phyloP scores from a whole-genome alignment of 2,329 filamentous ascomycete genomes.

The Diaporthe sp. region DNA sequence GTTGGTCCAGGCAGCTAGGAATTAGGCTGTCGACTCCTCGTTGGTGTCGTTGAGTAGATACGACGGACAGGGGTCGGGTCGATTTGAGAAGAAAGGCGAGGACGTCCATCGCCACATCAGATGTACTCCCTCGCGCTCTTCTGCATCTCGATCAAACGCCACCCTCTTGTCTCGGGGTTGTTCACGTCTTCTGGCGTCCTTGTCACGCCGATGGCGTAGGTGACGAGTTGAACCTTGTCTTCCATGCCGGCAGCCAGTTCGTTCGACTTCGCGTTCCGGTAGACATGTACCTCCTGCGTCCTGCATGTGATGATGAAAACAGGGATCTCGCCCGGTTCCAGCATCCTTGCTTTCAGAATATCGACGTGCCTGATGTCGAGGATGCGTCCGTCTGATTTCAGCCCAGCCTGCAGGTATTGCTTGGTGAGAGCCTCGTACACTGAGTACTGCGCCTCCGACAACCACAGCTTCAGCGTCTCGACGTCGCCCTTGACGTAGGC shows the following conservation, averaged over 20 bases:
- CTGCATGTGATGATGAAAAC: slow-evolving; percentile 98
- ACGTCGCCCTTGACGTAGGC: slow-evolving; percentile 97
- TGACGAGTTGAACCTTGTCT: slow-evolving; percentile 97
- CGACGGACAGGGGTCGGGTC: background rate
- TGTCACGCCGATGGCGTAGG: slow-evolving; percentile 97
- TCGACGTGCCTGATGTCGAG: slow-evolving; percentile 96
- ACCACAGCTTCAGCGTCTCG: slow-evolving; percentile 92
- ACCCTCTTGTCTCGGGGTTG: slow-evolving; percentile 96
- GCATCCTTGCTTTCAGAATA: slow-evolving; percentile 82
- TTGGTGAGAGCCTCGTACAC: slow-evolving; percentile 98
- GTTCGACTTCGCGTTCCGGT: slow-evolving; percentile 90
- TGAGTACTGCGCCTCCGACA: slow-evolving; percentile 95
- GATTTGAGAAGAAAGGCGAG: background rate
- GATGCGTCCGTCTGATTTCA: slow-evolving; percentile 95
- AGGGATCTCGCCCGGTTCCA: slow-evolving; percentile 89
- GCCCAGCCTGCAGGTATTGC: slow-evolving; percentile 92
- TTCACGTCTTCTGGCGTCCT: slow-evolving; percentile 94
- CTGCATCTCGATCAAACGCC: slow-evolving; percentile 98
- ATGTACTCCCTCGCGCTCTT: slow-evolving; percentile 95
- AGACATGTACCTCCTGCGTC: slow-evolving; percentile 98
- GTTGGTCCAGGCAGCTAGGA: background rate
- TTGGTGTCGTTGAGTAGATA: background rate
- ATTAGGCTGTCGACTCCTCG: background rate
- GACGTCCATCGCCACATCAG: slow-evolving; percentile 46
- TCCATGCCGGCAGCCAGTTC: slow-evolving; percentile 97